Evolutionary conservation across 2,329 filamentous ascomycete genomes (phyloP), one percentile per base, ranked within the genome.

Genomic region (Penicillium thymicola): DNA sequence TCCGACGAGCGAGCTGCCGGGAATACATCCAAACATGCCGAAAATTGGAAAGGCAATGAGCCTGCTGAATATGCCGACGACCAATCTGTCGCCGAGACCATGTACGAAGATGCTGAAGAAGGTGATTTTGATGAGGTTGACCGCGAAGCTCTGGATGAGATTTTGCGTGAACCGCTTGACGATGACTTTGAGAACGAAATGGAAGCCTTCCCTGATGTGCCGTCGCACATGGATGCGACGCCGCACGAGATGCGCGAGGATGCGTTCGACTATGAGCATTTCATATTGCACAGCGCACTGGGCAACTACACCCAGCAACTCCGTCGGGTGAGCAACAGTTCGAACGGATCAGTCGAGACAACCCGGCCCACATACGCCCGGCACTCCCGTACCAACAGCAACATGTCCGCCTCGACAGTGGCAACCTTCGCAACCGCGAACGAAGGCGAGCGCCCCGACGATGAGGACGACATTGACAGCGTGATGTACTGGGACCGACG

Each of bases 231-330:
- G 53, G 81, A 84, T 50, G 81, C 82, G 9, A 76, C 89, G 6
- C 90, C 91, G 0, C 93, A 97, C 67, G 93, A 97, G 75, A 92
- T 97, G 72, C 89, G 93, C 21, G 87, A 92, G 63, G 93, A 97
- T 72, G 92, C 92, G 1, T 97, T 97, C 68, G 93, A 97, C 72
- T 97, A 97, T 61, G 90, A 96, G 72, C 88, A 96, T 70, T 97
- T 97, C 76, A 96, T 96, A 72, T 81, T 97, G 14, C 92, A 97
- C 72, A 96, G 90, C 64, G 91, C 92, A 11, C 87, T 97, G 82
- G 92, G 91, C 6, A 91, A 76, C 54, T 79, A 74, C 56, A 70
- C 74, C 9, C 68, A 66, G 34, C 68, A 68, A 56, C 58, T 72
- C 41, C 68, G 69, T 4, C 68, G 69, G 8, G 41, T 60, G 16